Evolutionary conservation across 192 early-diverging fungal species (phyloP), one percentile per base, ranked within the genome.

Genomic region (Linnemannia schmuckeri): DNA sequence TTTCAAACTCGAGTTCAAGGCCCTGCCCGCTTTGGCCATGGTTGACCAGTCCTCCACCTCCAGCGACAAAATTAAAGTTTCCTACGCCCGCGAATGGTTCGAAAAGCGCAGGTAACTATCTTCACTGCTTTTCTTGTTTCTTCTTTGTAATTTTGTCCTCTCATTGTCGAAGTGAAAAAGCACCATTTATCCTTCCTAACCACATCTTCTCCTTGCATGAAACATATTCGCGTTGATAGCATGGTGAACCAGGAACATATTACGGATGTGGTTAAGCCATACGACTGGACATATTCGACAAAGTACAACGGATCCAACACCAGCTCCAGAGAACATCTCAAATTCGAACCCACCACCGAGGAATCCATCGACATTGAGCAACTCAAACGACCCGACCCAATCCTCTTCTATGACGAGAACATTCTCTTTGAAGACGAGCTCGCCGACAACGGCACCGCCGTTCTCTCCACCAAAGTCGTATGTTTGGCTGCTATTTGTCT

Each of bases 221-320:
- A 55, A 38, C 38, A 44, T 63, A n/a, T 35, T 37, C 37, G 37
- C 37, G 35, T 73, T 68, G 3, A 55, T 72, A 92, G 92, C 78
- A 77, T 87, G 40, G 87, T 75, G 40, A 92, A 91, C 70, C 90
- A 91, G 73, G 82, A 93, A 88, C 89, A 96, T 81, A 92, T 97
- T 77, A 96, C 94, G 55, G 93, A 97, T 80, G 93, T 96, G n/a
- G 89, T 96, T 72, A 97, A 96, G 76, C 97, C 98, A 17, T 99
- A 98, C 76, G 98, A 99, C 87, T 99, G 98, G 98, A 99, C 98
- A 0, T 98, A 97, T 76, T 91, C 96, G 6, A 98, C 98, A 38
- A 88, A 90, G 22, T 98, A 98, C 90, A 87, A 85, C 35, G 97
- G 97, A 24, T 93, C 95, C 6, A 77, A 68, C n/a, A 41, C 47